These are phyloP conservation scores for Geum urbanum DNA, from an alignment of 306 rosid genomes.

Conservation along the genomic window DNA sequence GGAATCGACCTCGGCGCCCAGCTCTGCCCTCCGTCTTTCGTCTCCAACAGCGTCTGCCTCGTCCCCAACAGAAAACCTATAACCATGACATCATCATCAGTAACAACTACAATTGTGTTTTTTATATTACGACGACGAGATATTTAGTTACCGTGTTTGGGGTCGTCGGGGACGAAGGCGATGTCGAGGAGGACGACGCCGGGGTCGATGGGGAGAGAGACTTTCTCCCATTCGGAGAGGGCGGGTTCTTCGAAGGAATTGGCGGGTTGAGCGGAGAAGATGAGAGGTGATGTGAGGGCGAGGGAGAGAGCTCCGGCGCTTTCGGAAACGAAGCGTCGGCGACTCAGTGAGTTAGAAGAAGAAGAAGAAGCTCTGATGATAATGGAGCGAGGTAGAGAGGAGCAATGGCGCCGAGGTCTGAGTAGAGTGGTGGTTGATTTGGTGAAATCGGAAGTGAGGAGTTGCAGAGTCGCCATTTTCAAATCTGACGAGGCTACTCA, in stretches of 20 bases:
- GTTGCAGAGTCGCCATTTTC: conserved; percentile 62
- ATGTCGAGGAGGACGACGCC: conserved; percentile 97
- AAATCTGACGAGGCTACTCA: conserved; percentile 9
- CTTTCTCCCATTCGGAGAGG: conserved; percentile 87
- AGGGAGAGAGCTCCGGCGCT: conserved; percentile 51
- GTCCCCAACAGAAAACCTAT: conserved; percentile 88
- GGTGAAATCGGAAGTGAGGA: conserved; percentile 41
- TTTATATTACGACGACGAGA: too few species aligned
- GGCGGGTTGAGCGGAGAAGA: conserved; percentile 36
- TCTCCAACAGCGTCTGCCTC: conserved; percentile 86
- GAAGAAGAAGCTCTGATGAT: conserved; percentile 44
- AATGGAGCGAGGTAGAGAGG: conserved; percentile 26
- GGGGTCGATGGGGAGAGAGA: conserved; percentile 82
- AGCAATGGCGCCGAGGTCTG: conserved; percentile 27
- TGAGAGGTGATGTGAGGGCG: conserved; percentile 32
- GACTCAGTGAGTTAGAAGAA: conserved; percentile 20
- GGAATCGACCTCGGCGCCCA: conserved; percentile 89
- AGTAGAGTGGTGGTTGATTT: conserved; percentile 41
- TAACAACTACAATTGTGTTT: too few species aligned
- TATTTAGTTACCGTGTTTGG: conserved; percentile 25
- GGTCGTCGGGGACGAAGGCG: conserved; percentile 85
- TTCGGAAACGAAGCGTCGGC: conserved; percentile 64
- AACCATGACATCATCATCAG: not conserved
- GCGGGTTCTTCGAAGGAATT: conserved; percentile 56
- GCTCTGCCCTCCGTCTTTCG: conserved; percentile 82